phyloP scores from a whole-genome alignment of 495 filamentous ascomycete species.

The Penicillium subrubescens region DNA sequence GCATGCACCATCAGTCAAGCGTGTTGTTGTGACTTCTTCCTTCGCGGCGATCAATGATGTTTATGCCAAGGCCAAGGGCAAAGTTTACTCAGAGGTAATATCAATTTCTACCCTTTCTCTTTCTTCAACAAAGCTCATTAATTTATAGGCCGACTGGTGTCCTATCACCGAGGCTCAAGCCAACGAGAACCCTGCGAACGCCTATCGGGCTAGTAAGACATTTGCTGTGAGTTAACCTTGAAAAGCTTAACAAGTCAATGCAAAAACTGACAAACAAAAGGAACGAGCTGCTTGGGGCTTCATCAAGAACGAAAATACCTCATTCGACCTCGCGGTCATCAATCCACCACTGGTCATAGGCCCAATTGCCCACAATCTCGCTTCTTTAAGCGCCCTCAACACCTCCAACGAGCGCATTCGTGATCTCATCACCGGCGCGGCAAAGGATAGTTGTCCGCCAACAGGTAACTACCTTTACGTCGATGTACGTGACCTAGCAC shows the following conservation, averaged over 20 bases:
- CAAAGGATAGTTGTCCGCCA: conserved; percentile 54
- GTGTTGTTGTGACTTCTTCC: conserved; percentile 69
- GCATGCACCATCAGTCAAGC: conserved; percentile 47
- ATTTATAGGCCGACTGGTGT: conserved; percentile 65
- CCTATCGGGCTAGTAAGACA: conserved; percentile 53
- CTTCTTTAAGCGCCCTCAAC: conserved; percentile 54
- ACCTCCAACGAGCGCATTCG: conserved; percentile 57
- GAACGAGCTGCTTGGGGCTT: conserved; percentile 70
- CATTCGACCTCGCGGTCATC: conserved; percentile 63
- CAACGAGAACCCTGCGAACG: conserved; percentile 31
- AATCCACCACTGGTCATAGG: conserved; percentile 64
- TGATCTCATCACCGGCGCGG: conserved; percentile 53
- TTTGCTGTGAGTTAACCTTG: conserved; percentile 26
- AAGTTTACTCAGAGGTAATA: conserved; percentile 57
- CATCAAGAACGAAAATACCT: conserved; percentile 60
- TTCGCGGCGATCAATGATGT: conserved; percentile 70
- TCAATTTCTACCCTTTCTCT: conserved; percentile 5
- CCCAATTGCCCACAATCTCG: conserved; percentile 54
- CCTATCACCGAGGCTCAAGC: conserved; percentile 68
- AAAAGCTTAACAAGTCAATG: not conserved
- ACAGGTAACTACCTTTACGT: conserved; percentile 53
- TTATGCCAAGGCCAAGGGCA: conserved; percentile 35
- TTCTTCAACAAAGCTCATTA: not conserved
- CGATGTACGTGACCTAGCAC: conserved; percentile 61
- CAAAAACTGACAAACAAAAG: not conserved